A percentile compares a stretch with the other conserved stretches of the same genome.
These are phyloP conservation scores for Fusarium compactum DNA, from an alignment of 2,329 filamentous ascomycete species.

Conservation along the genomic window DNA sequence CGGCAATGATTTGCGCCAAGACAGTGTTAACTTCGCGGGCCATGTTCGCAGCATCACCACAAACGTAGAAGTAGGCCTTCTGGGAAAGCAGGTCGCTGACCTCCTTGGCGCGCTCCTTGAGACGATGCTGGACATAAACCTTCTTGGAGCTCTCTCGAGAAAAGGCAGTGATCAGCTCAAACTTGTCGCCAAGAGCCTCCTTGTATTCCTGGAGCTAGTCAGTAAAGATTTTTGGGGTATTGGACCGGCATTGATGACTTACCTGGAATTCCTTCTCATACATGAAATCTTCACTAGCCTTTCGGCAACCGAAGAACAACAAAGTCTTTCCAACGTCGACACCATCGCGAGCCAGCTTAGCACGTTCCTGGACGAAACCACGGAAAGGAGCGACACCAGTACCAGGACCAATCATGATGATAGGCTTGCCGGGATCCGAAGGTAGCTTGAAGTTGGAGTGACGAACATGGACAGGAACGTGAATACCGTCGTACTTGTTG, in stretches of 20 bases:
- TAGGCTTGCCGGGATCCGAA: constrained; percentile 90
- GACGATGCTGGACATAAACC: constrained; percentile 95
- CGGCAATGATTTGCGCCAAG: constrained; percentile 87
- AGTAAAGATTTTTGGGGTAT: not conserved
- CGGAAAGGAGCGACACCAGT: constrained; percentile 98
- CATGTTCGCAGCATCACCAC: constrained; percentile 98
- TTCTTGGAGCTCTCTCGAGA: constrained; percentile 90
- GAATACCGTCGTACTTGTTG: constrained; percentile 97
- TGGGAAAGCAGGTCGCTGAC: constrained; percentile 87
- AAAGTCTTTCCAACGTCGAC: constrained; percentile 87
- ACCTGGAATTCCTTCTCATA: constrained; percentile 95
- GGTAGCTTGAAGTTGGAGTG: constrained; percentile 99
- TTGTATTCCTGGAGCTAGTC: constrained; percentile 77
- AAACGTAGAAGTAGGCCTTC: constrained; percentile 97
- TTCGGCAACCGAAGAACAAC: constrained; percentile 96
- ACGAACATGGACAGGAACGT: constrained; percentile 93
- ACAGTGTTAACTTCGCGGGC: constrained; percentile 90
- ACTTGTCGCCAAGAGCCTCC: constrained; percentile 84
- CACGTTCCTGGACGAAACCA: constrained; percentile 93
- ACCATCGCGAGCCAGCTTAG: constrained; percentile 82
- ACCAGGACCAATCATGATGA: constrained; percentile 96
- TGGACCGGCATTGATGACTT: constrained; percentile 56
- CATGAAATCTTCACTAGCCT: constrained; percentile 87
- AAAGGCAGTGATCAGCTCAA: constrained; percentile 93
- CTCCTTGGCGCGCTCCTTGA: constrained; percentile 85